Percentiles rank a stretch among this genome's conserved stretches.
Evolutionary conservation across 805 yeast genomes (phyloP).

Genomic region (Hanseniaspora hatyaiensis): DNA sequence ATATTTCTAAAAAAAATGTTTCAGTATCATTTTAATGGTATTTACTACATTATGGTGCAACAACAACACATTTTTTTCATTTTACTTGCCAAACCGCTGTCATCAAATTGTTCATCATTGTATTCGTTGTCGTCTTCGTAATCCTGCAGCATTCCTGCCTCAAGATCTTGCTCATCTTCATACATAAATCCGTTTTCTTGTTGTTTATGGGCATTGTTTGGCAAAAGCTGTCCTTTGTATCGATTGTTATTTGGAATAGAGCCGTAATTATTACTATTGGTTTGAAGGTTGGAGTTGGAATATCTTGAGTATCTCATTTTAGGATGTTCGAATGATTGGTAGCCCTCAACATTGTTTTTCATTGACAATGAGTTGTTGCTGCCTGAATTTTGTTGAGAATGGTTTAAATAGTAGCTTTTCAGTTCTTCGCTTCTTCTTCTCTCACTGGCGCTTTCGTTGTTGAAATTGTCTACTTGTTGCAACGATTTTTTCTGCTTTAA

Average conservation of each 20-base stretch:
- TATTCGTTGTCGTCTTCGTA: conserved; percentile 4
- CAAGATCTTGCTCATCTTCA: conserved; percentile 13
- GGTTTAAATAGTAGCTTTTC: conserved; percentile 3
- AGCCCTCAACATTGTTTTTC: neutral
- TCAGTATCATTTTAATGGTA: too few relatives aligned
- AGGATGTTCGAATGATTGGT: conserved; percentile 1
- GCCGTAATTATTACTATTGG: conserved; percentile 5
- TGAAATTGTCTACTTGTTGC: neutral
- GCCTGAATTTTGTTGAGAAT: neutral
- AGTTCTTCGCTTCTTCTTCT: conserved; percentile 6
- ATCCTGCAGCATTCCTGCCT: neutral
- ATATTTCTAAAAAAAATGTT: too few relatives aligned
- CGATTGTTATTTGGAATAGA: conserved; percentile 4
- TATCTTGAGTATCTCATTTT: conserved; percentile 9
- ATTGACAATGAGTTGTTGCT: neutral
- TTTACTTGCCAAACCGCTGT: too few relatives aligned
- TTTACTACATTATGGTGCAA: neutral
- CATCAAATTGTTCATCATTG: conserved; percentile 1
- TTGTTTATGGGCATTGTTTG: neutral
- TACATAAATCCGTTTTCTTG: neutral
- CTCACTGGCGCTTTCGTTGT: neutral
- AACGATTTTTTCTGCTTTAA: conserved; percentile 1
- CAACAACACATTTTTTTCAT: neutral
- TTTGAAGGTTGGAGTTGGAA: neutral
- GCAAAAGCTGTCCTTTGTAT: conserved; percentile 10